phyloP scores from a whole-genome alignment of 257 asterid genomes.

The Solanum clarkiae region DNA sequence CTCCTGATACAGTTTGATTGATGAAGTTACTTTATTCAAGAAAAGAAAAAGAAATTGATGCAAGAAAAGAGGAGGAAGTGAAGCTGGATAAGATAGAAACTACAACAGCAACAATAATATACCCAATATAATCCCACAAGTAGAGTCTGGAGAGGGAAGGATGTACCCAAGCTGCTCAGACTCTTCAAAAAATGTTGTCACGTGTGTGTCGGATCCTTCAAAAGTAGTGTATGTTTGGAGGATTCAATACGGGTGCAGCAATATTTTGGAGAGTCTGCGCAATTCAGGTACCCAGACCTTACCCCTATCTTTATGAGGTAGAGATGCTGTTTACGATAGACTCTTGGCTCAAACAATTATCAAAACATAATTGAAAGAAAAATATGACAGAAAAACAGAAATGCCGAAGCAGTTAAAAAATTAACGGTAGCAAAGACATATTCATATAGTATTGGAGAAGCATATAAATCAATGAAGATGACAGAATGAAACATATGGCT shows the following conservation, averaged over 20 bases:
- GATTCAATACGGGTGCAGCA: too few species aligned
- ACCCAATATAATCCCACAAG: neutral
- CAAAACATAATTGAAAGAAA: neutral
- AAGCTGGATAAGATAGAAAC: neutral
- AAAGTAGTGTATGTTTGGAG: too few species aligned
- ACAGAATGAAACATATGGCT: neutral
- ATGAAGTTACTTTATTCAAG: neutral
- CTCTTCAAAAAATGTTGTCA: too few species aligned
- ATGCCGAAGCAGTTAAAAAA: neutral
- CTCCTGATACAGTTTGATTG: neutral
- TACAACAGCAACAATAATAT: neutral
- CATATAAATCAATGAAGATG: neutral
- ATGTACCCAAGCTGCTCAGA: neutral
- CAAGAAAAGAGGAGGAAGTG: neutral
- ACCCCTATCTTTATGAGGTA: neutral
- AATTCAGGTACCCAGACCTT: neutral
- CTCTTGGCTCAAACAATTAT: neutral
- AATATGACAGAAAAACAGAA: neutral
- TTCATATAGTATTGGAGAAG: neutral
- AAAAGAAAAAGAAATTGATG: neutral
- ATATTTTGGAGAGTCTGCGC: too few species aligned
- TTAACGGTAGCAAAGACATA: neutral
- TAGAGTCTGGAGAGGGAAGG: neutral
- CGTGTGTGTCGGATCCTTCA: too few species aligned
- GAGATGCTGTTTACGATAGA: neutral